Percentiles rank a stretch among this genome's conserved stretches.
Conservation (phyloP, 306 rosid species). For the Pterocarpus macrocarpus region DNA sequence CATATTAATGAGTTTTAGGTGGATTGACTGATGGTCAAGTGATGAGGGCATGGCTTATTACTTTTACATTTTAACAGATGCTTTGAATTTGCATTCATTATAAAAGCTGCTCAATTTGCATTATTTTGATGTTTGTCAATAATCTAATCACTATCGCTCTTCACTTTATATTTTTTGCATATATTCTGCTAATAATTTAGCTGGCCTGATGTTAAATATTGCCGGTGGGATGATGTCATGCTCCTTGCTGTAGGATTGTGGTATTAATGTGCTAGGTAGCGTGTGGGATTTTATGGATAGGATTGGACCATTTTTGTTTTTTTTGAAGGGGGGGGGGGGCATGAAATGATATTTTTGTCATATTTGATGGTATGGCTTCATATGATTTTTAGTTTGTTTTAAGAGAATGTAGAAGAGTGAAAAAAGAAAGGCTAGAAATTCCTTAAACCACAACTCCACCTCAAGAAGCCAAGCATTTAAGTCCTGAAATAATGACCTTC, state of each 20-base stretch:
- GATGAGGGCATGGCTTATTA: not conserved
- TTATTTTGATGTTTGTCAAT: constrained; percentile 7
- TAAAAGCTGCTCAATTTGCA: constrained; percentile 6
- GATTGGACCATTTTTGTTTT: not conserved
- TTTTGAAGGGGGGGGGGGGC: too few relatives aligned
- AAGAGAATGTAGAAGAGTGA: too few relatives aligned
- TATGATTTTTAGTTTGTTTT: too few relatives aligned
- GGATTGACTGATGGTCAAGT: not conserved
- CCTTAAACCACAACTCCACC: too few relatives aligned
- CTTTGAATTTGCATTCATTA: not conserved
- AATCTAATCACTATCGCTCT: not conserved
- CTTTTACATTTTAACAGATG: not conserved
- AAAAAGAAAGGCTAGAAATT: too few relatives aligned
- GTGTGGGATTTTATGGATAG: not conserved
- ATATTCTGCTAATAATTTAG: not conserved
- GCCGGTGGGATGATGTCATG: not conserved
- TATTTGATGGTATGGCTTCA: not conserved
- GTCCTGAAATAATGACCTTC: too few relatives aligned
- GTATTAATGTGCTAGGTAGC: constrained; percentile 9
- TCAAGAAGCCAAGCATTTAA: too few relatives aligned
- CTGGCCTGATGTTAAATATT: not conserved
- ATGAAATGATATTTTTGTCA: not conserved
- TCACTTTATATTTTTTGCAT: not conserved
- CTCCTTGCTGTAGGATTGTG: constrained; percentile 2
- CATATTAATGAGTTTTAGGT: constrained; percentile 9